Conservation (phyloP, 441 rosid genomes). For the Flueggea neowawraea region DNA sequence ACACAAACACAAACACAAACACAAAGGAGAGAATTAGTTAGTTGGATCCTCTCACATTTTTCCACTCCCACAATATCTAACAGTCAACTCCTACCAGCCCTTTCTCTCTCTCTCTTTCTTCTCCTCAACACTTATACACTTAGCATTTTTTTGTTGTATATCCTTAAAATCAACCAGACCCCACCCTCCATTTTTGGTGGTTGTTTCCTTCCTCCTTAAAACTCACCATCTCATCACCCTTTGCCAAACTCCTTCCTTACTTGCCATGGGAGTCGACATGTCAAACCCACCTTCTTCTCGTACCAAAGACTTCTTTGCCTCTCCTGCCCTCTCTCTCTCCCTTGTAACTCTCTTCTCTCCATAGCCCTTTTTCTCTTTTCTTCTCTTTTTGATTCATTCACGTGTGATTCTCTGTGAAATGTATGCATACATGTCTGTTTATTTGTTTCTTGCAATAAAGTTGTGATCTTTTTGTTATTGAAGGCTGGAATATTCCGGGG, state of each 20-base stretch:
- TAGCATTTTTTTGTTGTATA: constrained; percentile 59
- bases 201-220: constrained; percentile 25
- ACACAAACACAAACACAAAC: not conserved
- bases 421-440: not conserved
- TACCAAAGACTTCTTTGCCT: constrained; percentile 90
- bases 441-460: not conserved
- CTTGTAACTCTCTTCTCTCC: constrained; percentile 43
- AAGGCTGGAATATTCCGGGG: constrained; percentile 96
- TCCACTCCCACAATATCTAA: constrained; percentile 56
- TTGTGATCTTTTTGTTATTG: constrained; percentile 4
- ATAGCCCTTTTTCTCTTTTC: too few species aligned
- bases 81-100: constrained; percentile 97
- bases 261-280: constrained; percentile 96
- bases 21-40: constrained; percentile 59
- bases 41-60: constrained; percentile 57
- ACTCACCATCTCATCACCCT: constrained; percentile 20
- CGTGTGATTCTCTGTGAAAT: too few species aligned
- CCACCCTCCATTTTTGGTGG: constrained; percentile 27
- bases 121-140: too few species aligned
- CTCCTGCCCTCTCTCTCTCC: constrained; percentile 96
- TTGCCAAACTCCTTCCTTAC: not conserved
- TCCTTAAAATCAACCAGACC: constrained; percentile 72
- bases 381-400: not conserved
- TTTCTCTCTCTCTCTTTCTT: constrained; percentile 3
- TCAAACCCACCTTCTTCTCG: constrained; percentile 68